Base-by-base conservation (phyloP, 2,329 filamentous ascomycete species). In the Ascochyta koolunga region DNA sequence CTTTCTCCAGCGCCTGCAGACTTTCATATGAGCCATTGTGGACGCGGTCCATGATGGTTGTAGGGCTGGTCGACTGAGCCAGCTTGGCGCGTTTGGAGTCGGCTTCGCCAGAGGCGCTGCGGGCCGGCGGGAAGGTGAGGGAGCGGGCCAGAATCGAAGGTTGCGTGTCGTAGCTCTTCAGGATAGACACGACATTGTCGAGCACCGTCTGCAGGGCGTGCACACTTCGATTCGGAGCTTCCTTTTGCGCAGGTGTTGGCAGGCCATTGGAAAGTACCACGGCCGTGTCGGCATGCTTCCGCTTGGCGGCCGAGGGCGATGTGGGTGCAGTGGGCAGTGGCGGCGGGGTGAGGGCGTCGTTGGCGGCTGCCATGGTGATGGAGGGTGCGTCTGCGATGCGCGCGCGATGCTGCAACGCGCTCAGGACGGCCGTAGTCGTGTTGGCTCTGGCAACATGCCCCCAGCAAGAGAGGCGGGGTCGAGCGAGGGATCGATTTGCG, bases 41-140 rank as follows among this genome's bases (percentile, higher is more conserved):
- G 18, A 81, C 61, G 49, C 75, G 75, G 25, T 59, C 67, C 5
- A 71, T 61, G 29, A 82, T 78, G 54, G 56, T 69, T 2, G 61
- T 56, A n/a, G 72, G 58, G 32, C 59, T 60, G 33, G 65, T 45
- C 10, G 64, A 59, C 6, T 75, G 69, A 11, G 75, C 72, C 33
- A 79, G 60, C 60, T 78, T 79, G 27, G 76, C 67, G 57, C 79
- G 79, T 66, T 82, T 82, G 24, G 71, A 61, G 21, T 76, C 72
- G 38, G 77, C 76, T 55, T 79, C 77, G 27, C 72, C 69, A 24
- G 75, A 72, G 5, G 64, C 57, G 49, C 67, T 62, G 59, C 69
- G 72, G 41, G 65, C 41, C 32, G 62, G 62, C 25, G 66, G 58
- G 19, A 67, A 65, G 32, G 58, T 51, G 29, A 80, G 60, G 16